Conservation (phyloP, 495 filamentous ascomycete species). For the Talaromyces nanjingensis region DNA sequence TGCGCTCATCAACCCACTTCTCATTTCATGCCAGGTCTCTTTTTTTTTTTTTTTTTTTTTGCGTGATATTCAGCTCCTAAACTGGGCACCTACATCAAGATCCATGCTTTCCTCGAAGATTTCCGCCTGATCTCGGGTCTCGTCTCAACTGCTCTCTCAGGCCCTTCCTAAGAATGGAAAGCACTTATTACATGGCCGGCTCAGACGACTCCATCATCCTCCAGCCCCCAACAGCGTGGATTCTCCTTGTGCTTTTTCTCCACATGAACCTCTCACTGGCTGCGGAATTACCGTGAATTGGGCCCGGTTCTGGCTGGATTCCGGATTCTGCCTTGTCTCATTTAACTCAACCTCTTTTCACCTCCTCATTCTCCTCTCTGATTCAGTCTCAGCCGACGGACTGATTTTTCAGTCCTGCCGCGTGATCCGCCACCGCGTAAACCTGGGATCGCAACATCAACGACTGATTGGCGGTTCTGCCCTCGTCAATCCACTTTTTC, state of each 20-base stretch:
- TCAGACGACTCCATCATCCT: no score
- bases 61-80: neutral
- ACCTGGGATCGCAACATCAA: neutral
- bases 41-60: neutral
- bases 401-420: conserved; percentile 1
- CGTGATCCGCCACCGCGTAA: neutral
- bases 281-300: no score
- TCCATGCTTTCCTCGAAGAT: neutral
- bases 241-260: no score
- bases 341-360: conserved; percentile 7
- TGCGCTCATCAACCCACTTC: neutral
- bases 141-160: no score
- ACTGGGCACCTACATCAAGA: neutral
- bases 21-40: conserved; percentile 1
- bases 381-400: neutral
- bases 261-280: no score
- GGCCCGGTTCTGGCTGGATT: no score
- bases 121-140: no score
- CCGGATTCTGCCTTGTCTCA: no score
- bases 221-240: no score
- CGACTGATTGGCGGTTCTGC: conserved; percentile 4
- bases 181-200: no score
- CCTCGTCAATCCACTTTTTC: neutral
- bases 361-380: neutral
- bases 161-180: no score